A percentile compares a stretch with the other conserved stretches of the same genome.
These are phyloP conservation scores for Globisporangium sylvaticum DNA, from an alignment of 352 stramenopile species.

Conservation along the genomic window DNA sequence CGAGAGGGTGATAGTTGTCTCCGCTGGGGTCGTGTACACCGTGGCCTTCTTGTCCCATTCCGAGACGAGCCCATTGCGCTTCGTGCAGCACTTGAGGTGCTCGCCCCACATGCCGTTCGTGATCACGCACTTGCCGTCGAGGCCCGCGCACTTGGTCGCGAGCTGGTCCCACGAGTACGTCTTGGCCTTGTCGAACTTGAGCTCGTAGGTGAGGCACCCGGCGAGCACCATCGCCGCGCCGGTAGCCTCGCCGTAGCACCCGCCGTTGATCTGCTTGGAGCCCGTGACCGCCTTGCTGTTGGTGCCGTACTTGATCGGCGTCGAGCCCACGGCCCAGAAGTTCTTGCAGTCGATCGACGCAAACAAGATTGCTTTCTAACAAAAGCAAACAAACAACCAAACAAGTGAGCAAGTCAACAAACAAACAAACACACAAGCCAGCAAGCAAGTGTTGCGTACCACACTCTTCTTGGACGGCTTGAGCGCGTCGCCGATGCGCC, in stretches of 20 bases:
- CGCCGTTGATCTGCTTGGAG: slow-evolving; percentile 78
- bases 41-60: slow-evolving; percentile 70
- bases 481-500: slow-evolving; percentile 62
- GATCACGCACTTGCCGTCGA: slow-evolving; percentile 71
- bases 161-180: slow-evolving; percentile 78
- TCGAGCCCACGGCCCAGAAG: slow-evolving; percentile 80
- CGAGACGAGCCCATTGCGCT: slow-evolving; percentile 38
- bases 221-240: slow-evolving; percentile 65
- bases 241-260: slow-evolving; percentile 62
- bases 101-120: slow-evolving; percentile 80
- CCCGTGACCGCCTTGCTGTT: slow-evolving; percentile 65
- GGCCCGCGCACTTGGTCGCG: slow-evolving; percentile 68
- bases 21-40: slow-evolving; percentile 53
- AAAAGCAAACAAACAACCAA: slow-evolving; percentile 1
- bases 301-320: slow-evolving; percentile 59
- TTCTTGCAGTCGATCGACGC: slow-evolving; percentile 75
- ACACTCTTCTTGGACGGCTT: slow-evolving; percentile 38
- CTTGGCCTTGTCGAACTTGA: slow-evolving; percentile 70
- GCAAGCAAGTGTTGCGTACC: not conserved
- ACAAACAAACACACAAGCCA: not conserved
- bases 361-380: slow-evolving; percentile 59
- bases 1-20: slow-evolving; percentile 45
- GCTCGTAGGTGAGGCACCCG: slow-evolving; percentile 62
- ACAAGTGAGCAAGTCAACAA: not conserved
- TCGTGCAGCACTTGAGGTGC: slow-evolving; percentile 81